Evolutionary conservation across 2,329 filamentous ascomycete species (phyloP), one percentile per base, ranked within the genome.

Genomic region (Fusarium sp.): DNA sequence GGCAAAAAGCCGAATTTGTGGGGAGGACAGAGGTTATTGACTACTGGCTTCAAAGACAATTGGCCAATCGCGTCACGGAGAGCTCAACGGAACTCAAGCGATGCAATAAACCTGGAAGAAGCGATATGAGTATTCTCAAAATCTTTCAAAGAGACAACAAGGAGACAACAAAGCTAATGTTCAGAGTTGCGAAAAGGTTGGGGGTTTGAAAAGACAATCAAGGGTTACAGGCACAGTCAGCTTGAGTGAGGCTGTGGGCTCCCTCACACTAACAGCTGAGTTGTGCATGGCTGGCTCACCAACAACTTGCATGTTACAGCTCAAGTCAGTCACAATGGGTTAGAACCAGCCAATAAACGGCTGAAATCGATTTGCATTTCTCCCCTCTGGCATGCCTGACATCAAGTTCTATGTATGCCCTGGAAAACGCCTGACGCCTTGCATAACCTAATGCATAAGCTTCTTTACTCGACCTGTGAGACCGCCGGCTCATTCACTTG

Each of bases 401-500:
- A 51, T 37, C 51, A 29, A 53, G 15, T 53, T 59, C 27, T 48
- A 45, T 63, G 45, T 69, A 51, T 47, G 55, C 70, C 68, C 52
- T 46, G 51, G 25, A 50, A 39, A 73, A 72, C 67, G 59, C 71
- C 71, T 59, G 60, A 72, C 62, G 48, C 65, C 69, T 55, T 37
- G 45, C 54, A 48, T 46, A 49, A 42, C 27, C 29, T 29, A 21
- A 58, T 36, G 46, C 27, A 39, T 35, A 10, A 39, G 35, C 20
- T 50, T 20, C 77, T 31, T 77, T 75, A 77, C 35, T 76, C 77
- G 35, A 58, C 67, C 53, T 76, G 72, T 29, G 73, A 66, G 8
- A 69, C 58, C 20, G 70, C 63, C 14, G 70, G 64, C 13, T 78
- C 78, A 37, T 78, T 77, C 33, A 67, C 50, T 57, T 80, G 78